phyloP scores from a whole-genome alignment of 306 rosid genomes.

The Fragaria nilgerrensis region DNA sequence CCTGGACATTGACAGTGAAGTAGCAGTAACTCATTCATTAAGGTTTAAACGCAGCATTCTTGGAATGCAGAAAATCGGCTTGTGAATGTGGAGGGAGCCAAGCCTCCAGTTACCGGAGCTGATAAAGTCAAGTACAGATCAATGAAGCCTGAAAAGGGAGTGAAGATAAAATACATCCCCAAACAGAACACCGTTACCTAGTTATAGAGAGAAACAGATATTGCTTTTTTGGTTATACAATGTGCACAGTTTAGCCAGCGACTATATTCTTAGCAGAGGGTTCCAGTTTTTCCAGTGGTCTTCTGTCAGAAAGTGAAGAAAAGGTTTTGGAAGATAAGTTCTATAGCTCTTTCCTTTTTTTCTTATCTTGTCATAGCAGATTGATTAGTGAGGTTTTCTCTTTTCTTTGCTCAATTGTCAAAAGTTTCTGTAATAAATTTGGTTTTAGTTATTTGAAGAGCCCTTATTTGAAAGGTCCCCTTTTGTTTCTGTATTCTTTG shows the following conservation, averaged over 20 bases:
- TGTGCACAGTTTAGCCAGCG: slow-evolving; percentile 49
- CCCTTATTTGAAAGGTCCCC: slow-evolving; percentile 7
- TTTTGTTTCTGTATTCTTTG: neutral
- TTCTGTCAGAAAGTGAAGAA: slow-evolving; percentile 61
- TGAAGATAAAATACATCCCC: slow-evolving; percentile 51
- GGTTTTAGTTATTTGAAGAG: slow-evolving; percentile 13
- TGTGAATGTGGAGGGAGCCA: slow-evolving; percentile 25
- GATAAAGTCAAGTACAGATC: slow-evolving; percentile 42
- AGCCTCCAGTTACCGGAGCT: slow-evolving; percentile 31
- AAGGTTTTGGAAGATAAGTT: slow-evolving; percentile 43
- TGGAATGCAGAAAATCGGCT: slow-evolving; percentile 33
- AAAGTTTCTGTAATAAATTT: slow-evolving; percentile 29
- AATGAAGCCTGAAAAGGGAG: slow-evolving; percentile 52
- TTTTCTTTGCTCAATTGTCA: neutral
- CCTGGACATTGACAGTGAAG: slow-evolving; percentile 28
- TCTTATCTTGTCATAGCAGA: slow-evolving; percentile 35
- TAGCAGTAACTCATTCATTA: slow-evolving; percentile 26
- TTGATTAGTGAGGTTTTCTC: slow-evolving; percentile 30
- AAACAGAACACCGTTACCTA: slow-evolving; percentile 46
- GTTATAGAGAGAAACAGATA: slow-evolving; percentile 31
- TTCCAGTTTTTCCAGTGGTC: slow-evolving; percentile 62
- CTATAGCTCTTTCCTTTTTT: slow-evolving; percentile 38
- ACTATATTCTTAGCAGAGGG: slow-evolving; percentile 56
- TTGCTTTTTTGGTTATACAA: slow-evolving; percentile 40
- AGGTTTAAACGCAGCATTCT: slow-evolving; percentile 35